Conservation (phyloP, 306 rosid species). For the Inga oerstediana region DNA sequence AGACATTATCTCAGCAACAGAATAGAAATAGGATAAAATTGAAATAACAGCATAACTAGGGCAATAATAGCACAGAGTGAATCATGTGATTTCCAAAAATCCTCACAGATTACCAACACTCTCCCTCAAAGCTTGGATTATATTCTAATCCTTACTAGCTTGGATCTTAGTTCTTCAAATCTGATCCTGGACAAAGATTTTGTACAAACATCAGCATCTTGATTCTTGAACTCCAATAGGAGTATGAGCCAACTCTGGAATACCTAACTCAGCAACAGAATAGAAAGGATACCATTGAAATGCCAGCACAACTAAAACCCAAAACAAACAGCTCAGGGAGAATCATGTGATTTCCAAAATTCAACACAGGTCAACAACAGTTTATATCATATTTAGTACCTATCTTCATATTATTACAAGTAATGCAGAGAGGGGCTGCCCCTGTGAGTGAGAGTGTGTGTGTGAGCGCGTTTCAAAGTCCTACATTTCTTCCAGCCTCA, state of each 20-base stretch:
- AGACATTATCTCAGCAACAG: no score
- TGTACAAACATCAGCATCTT: background rate
- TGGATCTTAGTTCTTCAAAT: background rate
- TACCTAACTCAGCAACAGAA: background rate
- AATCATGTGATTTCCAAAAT: background rate
- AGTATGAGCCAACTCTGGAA: background rate
- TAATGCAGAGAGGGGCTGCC: background rate
- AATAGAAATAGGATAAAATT: no score
- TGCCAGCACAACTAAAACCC: background rate
- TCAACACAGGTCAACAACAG: background rate
- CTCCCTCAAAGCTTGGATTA: background rate
- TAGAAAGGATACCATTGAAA: background rate
- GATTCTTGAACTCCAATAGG: background rate
- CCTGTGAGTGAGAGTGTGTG: background rate
- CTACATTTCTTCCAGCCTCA: background rate
- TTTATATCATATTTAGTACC: background rate
- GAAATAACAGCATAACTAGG: no score
- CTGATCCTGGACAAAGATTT: background rate
- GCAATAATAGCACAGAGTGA: no score
- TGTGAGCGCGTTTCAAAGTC: background rate
- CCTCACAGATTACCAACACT: background rate
- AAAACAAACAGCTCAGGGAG: background rate
- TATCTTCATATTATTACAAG: background rate
- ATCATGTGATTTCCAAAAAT: background rate
- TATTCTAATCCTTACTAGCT: background rate